Conservation (phyloP, 768 basidiomycete genomes). For the Trichaptum fuscoviolaceum region DNA sequence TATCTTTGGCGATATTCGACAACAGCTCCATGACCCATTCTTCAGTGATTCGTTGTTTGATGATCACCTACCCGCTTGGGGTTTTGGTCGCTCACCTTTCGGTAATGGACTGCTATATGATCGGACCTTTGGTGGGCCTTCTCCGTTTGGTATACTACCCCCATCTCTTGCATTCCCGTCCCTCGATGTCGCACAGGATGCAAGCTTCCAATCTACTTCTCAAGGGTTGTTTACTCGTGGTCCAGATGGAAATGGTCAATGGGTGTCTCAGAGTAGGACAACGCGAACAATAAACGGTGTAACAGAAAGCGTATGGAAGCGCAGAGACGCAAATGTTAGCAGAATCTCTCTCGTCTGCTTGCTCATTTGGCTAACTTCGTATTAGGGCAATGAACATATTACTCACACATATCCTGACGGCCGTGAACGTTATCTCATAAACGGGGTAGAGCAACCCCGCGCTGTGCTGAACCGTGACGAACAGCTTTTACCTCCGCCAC, state of each 20-base stretch:
- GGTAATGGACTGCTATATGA: neutral
- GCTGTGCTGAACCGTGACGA: neutral
- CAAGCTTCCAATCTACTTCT: slow-evolving; percentile 3
- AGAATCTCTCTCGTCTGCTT: neutral
- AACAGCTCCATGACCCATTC: slow-evolving; percentile 30
- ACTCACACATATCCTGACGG: slow-evolving; percentile 64
- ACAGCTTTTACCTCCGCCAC: slow-evolving; percentile 10
- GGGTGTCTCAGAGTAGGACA: slow-evolving; percentile 49
- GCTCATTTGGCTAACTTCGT: neutral
- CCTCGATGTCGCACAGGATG: neutral
- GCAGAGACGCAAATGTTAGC: slow-evolving; percentile 54
- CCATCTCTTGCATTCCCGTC: slow-evolving; percentile 1
- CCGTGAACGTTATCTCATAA: slow-evolving; percentile 57
- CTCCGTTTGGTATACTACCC: slow-evolving; percentile 15
- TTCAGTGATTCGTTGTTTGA: slow-evolving; percentile 19
- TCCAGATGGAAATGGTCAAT: slow-evolving; percentile 33
- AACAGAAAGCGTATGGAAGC: slow-evolving; percentile 52
- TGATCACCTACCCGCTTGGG: slow-evolving; percentile 8
- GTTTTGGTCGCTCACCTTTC: slow-evolving; percentile 8
- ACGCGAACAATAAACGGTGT: slow-evolving; percentile 62
- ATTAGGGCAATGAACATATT: slow-evolving; percentile 71
- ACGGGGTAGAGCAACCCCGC: slow-evolving; percentile 48
- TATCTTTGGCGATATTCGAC: slow-evolving; percentile 53
- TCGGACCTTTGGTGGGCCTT: slow-evolving; percentile 21
- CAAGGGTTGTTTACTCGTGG: neutral